These are phyloP conservation scores for Trichoderma semiorbis DNA, from an alignment of 2,329 filamentous ascomycete genomes.

Conservation along the genomic window DNA sequence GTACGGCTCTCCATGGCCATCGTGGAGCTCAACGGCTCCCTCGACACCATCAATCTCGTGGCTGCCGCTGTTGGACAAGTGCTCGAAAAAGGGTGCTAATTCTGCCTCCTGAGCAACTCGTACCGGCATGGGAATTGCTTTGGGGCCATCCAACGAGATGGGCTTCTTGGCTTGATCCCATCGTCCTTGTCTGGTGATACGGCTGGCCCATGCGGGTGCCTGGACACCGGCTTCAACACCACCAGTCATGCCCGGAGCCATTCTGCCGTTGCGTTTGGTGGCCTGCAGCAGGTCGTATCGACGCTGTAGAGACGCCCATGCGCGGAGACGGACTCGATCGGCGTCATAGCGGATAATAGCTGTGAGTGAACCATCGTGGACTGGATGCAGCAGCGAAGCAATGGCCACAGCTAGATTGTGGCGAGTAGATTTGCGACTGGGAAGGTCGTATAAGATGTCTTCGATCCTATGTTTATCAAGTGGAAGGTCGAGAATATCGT, in stretches of 20 bases:
- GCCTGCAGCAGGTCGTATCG: constrained; percentile 33
- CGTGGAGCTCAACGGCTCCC: constrained; percentile 31
- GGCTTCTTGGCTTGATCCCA: constrained; percentile 32
- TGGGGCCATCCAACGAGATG: constrained; percentile 31
- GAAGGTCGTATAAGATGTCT: constrained; percentile 33
- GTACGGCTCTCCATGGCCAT: constrained; percentile 36
- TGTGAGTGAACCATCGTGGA: constrained; percentile 34
- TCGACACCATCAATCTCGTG: constrained; percentile 25
- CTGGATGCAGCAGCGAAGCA: constrained; percentile 34
- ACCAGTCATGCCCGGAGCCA: constrained; percentile 27
- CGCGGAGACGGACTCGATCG: constrained; percentile 36
- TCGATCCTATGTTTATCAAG: constrained; percentile 30
- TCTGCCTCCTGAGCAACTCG: constrained; percentile 30
- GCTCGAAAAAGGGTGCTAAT: constrained; percentile 34
- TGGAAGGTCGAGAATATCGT: constrained; percentile 36
- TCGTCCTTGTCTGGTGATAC: constrained; percentile 33
- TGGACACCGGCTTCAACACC: constrained; percentile 33
- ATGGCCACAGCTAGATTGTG: constrained; percentile 31
- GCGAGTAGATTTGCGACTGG: constrained; percentile 34
- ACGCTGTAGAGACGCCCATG: constrained; percentile 36
- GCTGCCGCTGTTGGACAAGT: constrained; percentile 32
- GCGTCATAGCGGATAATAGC: constrained; percentile 37
- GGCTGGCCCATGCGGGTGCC: constrained; percentile 32
- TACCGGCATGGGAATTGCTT: constrained; percentile 36
- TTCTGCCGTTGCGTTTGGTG: constrained; percentile 33